Base-by-base conservation (phyloP, 2,329 filamentous ascomycete species). In the Talaromyces amestolkiae region DNA sequence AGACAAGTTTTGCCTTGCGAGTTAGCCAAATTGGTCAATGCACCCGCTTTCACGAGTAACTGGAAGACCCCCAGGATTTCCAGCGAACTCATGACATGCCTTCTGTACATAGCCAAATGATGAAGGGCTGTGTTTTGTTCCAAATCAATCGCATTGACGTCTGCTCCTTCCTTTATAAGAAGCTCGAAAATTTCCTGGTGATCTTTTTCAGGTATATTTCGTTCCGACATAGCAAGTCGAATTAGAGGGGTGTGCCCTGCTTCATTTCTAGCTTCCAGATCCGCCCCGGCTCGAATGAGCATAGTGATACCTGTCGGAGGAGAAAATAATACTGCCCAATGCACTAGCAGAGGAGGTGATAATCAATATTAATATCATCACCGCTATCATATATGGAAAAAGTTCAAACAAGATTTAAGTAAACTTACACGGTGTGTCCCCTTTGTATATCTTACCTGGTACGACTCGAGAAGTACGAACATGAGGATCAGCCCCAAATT, bases 41-140 rank as follows among this genome's bases (percentile, higher is more conserved):
- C 54, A 39, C 54, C 54, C 10, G 33, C 54, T 58, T 58, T 58
- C 54, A 58, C 33, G 10, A 58, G 54, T 39, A 58, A 58, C 39
- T 58, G 33, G 33, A 58, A 58, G 54, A 58, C 33, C 3, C 1
- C 15, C 33, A 58, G 6, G 22, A 3, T 37, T 24, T 39, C 54
- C 33, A 0, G 54, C 2, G 33, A 4, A 17, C 54, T 58, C 15
- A 0, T 24, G 17, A 39, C 24, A 58, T 39, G 54, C 54, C 37
- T 58, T 0, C 3, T 58, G 3, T 7, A 33, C 33, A 58, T 58
- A 10, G 54, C 54, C 22, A 58, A 58, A 39, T 58, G 33, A 39
- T 58, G 54, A 15, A 58, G 54, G 2, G 54, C 33, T 39, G 54
- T 58, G 3, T 58, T 58, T 0, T 24, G 33, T 58, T 58, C 54